These are phyloP conservation scores for Turnera subulata DNA, from an alignment of 345 rosid species.

Conservation along the genomic window DNA sequence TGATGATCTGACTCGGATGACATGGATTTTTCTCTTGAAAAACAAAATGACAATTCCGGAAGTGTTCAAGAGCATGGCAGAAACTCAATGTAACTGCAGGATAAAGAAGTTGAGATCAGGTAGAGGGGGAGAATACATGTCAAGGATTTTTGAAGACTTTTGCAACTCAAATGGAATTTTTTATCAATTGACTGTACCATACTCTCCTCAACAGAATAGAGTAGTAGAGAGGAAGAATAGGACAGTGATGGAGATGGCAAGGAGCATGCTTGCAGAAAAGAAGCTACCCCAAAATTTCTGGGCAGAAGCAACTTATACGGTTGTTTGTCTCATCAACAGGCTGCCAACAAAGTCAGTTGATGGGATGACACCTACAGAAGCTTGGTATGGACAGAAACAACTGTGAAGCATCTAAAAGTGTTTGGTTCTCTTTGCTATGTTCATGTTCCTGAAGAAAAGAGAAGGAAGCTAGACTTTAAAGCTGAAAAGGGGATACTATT, in stretches of 20 bases:
- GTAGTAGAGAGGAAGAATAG: background rate
- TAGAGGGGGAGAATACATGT: background rate
- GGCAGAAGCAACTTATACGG: background rate
- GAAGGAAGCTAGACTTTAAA: too few species aligned
- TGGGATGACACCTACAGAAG: background rate
- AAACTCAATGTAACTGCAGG: background rate
- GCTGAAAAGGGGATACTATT: too few species aligned
- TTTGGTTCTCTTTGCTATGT: too few species aligned
- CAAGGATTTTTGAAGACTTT: background rate
- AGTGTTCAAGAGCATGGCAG: background rate
- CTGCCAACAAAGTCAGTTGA: background rate
- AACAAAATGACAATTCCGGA: background rate
- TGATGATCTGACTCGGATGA: background rate
- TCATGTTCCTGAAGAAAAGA: too few species aligned
- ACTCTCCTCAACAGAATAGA: background rate
- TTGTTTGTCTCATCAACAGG: background rate
- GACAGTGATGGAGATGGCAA: background rate
- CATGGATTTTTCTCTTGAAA: background rate
- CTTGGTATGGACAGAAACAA: background rate
- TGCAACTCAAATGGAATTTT: background rate
- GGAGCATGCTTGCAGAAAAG: background rate
- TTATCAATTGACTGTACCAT: background rate
- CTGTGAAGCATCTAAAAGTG: too few species aligned
- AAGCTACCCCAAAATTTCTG: background rate
- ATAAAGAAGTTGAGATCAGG: background rate